Evolutionary conservation across 1,284 basidiomycete species (phyloP).

Genomic region (Moesziomyces sp.): DNA sequence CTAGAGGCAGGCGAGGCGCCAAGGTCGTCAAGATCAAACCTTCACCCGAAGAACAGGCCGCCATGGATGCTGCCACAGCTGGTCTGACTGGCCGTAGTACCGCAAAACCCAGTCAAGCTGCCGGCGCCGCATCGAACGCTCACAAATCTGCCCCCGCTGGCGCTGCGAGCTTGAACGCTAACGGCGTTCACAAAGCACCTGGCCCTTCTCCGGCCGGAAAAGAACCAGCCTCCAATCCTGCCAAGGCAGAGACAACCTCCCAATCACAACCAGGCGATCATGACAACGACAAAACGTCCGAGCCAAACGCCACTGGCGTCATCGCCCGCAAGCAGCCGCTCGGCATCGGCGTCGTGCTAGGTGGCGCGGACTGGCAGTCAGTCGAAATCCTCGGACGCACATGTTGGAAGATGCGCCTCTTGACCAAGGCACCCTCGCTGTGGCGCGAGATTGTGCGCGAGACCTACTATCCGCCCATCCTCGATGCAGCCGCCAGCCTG

Average conservation of each 20-base stretch:
- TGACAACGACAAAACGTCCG: slow-evolving; percentile 9
- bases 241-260: not conserved
- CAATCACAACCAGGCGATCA: slow-evolving; percentile 5
- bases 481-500: slow-evolving; percentile 26
- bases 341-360: slow-evolving; percentile 54
- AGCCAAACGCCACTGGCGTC: slow-evolving; percentile 8
- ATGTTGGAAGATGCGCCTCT: slow-evolving; percentile 62
- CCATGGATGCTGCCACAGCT: slow-evolving; percentile 30
- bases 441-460: slow-evolving; percentile 59
- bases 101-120: not conserved
- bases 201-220: not conserved
- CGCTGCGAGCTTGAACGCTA: not conserved
- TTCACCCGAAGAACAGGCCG: slow-evolving; percentile 41
- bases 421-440: slow-evolving; percentile 51
- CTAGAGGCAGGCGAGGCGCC: slow-evolving; percentile 52
- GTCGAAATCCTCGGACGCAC: slow-evolving; percentile 58
- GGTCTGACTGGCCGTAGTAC: slow-evolving; percentile 13
- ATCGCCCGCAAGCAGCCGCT: slow-evolving; percentile 27
- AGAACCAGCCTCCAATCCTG: slow-evolving; percentile 2
- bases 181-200: not conserved
- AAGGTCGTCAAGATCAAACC: slow-evolving; percentile 46
- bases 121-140: slow-evolving; percentile 2
- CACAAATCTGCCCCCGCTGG: slow-evolving; percentile 2
- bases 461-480: slow-evolving; percentile 57
- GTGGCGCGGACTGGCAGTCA: slow-evolving; percentile 60